Conservation (phyloP, 2,329 filamentous ascomycete species). For the Juglanconis sp. region DNA sequence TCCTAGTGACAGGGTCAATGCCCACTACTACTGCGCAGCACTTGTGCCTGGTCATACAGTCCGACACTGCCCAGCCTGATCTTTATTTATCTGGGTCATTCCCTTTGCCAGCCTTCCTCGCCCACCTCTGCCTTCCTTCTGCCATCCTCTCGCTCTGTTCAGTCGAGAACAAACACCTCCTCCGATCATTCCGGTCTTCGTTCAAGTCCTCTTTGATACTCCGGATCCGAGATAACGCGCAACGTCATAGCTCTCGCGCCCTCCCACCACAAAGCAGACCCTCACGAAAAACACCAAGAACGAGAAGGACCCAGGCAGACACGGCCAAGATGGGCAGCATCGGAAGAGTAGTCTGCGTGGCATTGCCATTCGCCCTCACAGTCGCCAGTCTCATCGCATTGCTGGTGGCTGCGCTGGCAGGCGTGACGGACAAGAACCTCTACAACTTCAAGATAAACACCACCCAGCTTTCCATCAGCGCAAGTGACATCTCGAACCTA, state of each 20-base stretch:
- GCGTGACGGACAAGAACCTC: constrained; percentile 53
- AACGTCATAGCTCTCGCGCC: too few relatives aligned
- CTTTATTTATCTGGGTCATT: constrained; percentile 10
- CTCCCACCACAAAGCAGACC: background rate
- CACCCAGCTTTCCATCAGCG: constrained; percentile 54
- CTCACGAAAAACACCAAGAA: background rate
- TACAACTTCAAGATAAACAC: constrained; percentile 62
- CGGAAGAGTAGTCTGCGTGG: constrained; percentile 82
- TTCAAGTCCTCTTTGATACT: background rate
- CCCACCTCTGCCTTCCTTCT: background rate
- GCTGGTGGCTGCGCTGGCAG: constrained; percentile 54
- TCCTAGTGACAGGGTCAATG: background rate
- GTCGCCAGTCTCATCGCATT: constrained; percentile 72
- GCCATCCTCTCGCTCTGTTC: constrained; percentile 4
- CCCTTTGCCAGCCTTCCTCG: background rate
- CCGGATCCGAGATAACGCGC: too few relatives aligned
- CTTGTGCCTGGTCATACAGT: background rate
- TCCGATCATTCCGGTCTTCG: background rate
- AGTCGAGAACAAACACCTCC: background rate
- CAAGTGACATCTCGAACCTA: constrained; percentile 34
- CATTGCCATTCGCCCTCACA: constrained; percentile 79
- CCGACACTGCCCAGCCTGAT: constrained; percentile 4
- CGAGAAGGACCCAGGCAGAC: background rate
- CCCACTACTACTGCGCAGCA: background rate
- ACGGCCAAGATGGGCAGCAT: constrained; percentile 28